These are phyloP conservation scores for Aurantiochytrium sp. DNA, from an alignment of 108 stramenopile species.

Conservation along the genomic window DNA sequence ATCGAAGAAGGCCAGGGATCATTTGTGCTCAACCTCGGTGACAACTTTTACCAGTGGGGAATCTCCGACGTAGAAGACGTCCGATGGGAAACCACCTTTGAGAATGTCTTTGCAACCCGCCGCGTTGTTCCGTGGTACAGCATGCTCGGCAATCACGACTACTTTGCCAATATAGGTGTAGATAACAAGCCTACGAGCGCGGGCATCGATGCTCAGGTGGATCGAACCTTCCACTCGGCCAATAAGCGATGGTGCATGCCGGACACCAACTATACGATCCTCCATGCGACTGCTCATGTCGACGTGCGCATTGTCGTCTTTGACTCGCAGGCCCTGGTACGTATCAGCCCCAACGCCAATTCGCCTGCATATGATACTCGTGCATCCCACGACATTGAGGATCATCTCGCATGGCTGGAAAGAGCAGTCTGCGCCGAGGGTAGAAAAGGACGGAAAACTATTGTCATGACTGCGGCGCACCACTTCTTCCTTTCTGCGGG, in stretches of 20 bases:
- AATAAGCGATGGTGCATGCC: constrained; percentile 13
- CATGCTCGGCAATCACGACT: constrained; percentile 14
- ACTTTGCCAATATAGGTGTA: neutral
- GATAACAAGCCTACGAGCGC: neutral
- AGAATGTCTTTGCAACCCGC: neutral
- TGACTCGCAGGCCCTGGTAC: constrained; percentile 2
- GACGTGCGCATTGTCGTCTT: neutral
- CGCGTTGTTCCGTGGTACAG: constrained; percentile 4
- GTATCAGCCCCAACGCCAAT: neutral
- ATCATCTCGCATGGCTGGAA: constrained; percentile 1
- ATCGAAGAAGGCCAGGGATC: neutral
- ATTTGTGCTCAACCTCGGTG: neutral
- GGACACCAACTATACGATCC: neutral
- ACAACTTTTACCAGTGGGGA: constrained; percentile 12
- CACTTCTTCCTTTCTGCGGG: neutral
- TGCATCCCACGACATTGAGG: neutral
- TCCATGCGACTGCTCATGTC: neutral
- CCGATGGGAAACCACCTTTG: neutral
- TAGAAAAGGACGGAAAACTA: neutral
- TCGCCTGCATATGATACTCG: neutral
- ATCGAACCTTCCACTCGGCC: neutral
- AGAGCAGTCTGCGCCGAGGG: neutral
- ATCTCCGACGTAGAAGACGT: neutral
- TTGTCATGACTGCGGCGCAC: neutral
- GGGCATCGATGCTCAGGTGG: neutral